A percentile compares a stretch with the other conserved stretches of the same genome.
phyloP scores from a whole-genome alignment of 441 rosid genomes.

The Arabidopsis hybrid region DNA sequence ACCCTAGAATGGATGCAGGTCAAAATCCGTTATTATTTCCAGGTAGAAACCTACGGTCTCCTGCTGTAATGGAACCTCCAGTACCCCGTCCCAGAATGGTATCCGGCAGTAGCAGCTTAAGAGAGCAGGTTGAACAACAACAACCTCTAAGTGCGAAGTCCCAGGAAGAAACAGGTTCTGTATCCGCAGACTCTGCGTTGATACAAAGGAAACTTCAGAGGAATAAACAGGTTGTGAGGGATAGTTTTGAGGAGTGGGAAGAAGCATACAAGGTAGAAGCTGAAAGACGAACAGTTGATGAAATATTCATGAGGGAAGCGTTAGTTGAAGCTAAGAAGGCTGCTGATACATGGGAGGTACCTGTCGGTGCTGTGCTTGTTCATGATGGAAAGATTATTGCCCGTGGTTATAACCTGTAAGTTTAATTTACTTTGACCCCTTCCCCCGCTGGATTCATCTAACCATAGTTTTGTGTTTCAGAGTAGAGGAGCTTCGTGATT shows the following conservation, averaged over 20 bases:
- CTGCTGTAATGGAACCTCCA: constrained; percentile 52
- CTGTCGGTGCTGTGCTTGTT: constrained; percentile 96
- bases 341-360: constrained; percentile 98
- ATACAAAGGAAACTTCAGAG: constrained; percentile 78
- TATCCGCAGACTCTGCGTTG: constrained; percentile 51
- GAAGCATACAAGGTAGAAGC: constrained; percentile 79
- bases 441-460: constrained; percentile 16
- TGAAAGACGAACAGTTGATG: constrained; percentile 79
- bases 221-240: constrained; percentile 70
- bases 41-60: constrained; percentile 49
- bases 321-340: constrained; percentile 93
- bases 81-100: constrained; percentile 45
- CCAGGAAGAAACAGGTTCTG: constrained; percentile 50
- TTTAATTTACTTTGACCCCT: constrained; percentile 27
- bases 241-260: constrained; percentile 98
- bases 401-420: constrained; percentile 95
- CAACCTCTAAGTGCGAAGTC: constrained; percentile 48
- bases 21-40: constrained; percentile 50
- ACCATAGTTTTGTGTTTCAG: constrained; percentile 54
- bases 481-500: constrained; percentile 94
- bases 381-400: constrained; percentile 90
- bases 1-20: constrained; percentile 49
- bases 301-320: constrained; percentile 96
- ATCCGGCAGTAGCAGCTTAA: constrained; percentile 51
- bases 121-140: constrained; percentile 51